Evolutionary conservation across 257 asterid genomes (phyloP).

Genomic region (Galeopsis tetrahit): DNA sequence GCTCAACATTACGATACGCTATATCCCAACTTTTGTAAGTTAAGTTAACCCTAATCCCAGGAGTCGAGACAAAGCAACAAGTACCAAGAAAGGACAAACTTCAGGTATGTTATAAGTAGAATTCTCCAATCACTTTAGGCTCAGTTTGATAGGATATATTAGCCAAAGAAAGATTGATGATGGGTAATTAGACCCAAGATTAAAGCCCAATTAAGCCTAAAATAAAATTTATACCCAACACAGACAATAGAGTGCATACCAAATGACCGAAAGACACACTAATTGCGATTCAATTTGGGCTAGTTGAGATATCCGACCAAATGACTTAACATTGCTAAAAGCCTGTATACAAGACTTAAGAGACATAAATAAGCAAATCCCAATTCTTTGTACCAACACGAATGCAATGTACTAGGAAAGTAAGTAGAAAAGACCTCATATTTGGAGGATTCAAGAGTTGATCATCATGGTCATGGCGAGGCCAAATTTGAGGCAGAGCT

Average conservation of each 20-base stretch:
- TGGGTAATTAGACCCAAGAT: no score
- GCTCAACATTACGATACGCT: background rate
- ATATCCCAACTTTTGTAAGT: background rate
- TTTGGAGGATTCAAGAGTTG: slow-evolving; percentile 48
- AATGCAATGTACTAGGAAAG: background rate
- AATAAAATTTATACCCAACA: no score
- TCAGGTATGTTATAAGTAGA: background rate
- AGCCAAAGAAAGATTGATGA: no score
- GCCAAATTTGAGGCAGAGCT: slow-evolving; percentile 84
- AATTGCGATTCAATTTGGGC: background rate
- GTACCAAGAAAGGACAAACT: background rate
- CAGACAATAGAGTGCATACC: no score
- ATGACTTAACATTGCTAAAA: background rate
- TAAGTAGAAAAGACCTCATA: slow-evolving; percentile 42
- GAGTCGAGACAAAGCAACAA: background rate
- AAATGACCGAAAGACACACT: background rate
- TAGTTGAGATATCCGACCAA: no score
- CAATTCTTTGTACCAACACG: background rate
- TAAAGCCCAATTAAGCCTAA: no score
- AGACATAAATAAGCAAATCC: background rate
- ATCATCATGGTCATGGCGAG: slow-evolving; percentile 43
- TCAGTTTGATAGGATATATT: no score
- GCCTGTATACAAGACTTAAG: background rate
- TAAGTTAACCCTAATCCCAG: background rate
- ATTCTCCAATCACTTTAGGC: background rate